Conservation (phyloP, 768 basidiomycete species). For the Leccinum boreale region DNA sequence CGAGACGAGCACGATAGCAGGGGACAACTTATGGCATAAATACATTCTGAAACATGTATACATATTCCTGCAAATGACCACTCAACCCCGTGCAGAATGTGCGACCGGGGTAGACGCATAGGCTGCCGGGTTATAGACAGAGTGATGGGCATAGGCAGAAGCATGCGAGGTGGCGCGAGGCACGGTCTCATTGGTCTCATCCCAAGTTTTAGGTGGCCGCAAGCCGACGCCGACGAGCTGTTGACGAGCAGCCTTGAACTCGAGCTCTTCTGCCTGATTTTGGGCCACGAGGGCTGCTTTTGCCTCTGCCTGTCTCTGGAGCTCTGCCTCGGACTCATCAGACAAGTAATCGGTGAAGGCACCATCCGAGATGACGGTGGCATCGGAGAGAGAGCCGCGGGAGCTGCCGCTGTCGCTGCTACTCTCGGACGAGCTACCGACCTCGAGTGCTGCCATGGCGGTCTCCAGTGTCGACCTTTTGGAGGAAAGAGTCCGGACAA, state of each 20-base stretch:
- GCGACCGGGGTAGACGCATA: constrained; percentile 26
- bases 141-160: constrained; percentile 23
- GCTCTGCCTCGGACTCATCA: constrained; percentile 88
- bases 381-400: constrained; percentile 60
- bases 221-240: constrained; percentile 73
- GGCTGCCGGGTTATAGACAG: constrained; percentile 27
- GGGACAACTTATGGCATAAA: constrained; percentile 20
- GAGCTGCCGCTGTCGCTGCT: constrained; percentile 53
- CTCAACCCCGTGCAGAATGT: constrained; percentile 30
- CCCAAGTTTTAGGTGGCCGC: constrained; percentile 77
- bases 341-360: constrained; percentile 88
- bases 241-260: constrained; percentile 78
- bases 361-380: constrained; percentile 80
- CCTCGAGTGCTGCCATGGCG: constrained; percentile 37
- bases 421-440: constrained; percentile 49
- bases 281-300: constrained; percentile 76
- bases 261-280: constrained; percentile 74
- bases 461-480: constrained; percentile 36
- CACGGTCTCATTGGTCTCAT: constrained; percentile 43
- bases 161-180: constrained; percentile 25
- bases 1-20: constrained; percentile 17
- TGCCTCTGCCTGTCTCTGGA: constrained; percentile 82
- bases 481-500: constrained; percentile 33
- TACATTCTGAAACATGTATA: constrained; percentile 21
- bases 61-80: constrained; percentile 15